A percentile compares a stretch with the other conserved stretches of the same genome.
These are phyloP conservation scores for Cercospora sp. DNA, from an alignment of 2,329 filamentous ascomycete species.

Conservation along the genomic window DNA sequence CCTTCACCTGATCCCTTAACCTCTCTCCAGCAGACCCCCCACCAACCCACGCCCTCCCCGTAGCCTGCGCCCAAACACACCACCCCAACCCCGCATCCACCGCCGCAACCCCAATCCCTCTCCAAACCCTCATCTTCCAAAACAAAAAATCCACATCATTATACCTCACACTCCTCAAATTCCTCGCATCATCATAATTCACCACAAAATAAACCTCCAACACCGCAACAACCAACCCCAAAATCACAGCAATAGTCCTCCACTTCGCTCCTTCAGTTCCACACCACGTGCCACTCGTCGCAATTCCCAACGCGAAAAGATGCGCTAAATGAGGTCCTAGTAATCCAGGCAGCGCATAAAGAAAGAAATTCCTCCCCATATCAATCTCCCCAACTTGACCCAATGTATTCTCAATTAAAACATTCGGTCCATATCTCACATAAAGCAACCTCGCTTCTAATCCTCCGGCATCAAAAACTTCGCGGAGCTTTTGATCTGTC, in stretches of 20 bases:
- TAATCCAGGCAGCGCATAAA: constrained; percentile 75
- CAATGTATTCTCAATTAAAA: constrained; percentile 75
- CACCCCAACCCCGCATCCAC: constrained; percentile 65
- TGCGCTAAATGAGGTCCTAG: constrained; percentile 78
- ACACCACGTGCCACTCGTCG: constrained; percentile 67
- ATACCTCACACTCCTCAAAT: constrained; percentile 60
- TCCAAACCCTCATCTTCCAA: constrained; percentile 66
- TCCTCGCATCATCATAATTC: constrained; percentile 65
- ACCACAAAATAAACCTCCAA: constrained; percentile 66
- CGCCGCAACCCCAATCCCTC: constrained; percentile 63
- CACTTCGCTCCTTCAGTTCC: constrained; percentile 66
- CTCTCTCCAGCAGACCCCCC: constrained; percentile 64
- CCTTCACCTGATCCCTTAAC: constrained; percentile 59
- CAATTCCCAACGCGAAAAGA: constrained; percentile 67
- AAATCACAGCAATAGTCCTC: constrained; percentile 68
- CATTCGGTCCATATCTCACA: constrained; percentile 74
- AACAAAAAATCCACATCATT: constrained; percentile 68
- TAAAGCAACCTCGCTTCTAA: constrained; percentile 76
- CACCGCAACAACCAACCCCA: constrained; percentile 58
- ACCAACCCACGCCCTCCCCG: constrained; percentile 72
- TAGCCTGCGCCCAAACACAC: constrained; percentile 73
- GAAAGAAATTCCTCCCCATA: constrained; percentile 66
- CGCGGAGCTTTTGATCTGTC: constrained; percentile 64
- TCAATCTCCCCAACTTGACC: constrained; percentile 49
- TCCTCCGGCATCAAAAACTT: constrained; percentile 62